Evolutionary conservation across 352 stramenopile species (phyloP).

Genomic region (Phytophthora quininea): DNA sequence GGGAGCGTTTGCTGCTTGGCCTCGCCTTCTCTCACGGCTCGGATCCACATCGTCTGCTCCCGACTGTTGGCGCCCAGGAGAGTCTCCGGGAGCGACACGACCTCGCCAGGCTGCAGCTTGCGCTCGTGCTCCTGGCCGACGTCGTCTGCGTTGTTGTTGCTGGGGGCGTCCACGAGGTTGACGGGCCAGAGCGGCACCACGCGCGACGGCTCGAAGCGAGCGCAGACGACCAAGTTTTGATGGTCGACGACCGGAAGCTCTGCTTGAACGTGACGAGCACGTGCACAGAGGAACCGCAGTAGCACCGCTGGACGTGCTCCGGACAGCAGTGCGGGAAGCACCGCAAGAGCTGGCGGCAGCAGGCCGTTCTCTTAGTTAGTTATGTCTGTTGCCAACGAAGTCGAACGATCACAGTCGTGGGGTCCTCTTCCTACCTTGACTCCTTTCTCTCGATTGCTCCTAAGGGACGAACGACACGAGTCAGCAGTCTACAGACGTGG

Average conservation of each 20-base stretch:
- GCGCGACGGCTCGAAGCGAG: slow-evolving; percentile 46
- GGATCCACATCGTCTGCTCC: slow-evolving; percentile 39
- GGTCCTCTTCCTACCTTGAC: too few species aligned
- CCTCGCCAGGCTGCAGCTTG: slow-evolving; percentile 25
- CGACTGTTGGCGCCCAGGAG: slow-evolving; percentile 5
- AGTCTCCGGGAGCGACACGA: slow-evolving; percentile 20
- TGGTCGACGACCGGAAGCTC: slow-evolving; percentile 6
- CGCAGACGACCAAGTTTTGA: slow-evolving; percentile 41
- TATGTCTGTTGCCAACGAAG: too few species aligned
- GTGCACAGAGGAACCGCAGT: too few species aligned
- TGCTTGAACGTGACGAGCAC: background rate
- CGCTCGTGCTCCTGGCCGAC: slow-evolving; percentile 6
- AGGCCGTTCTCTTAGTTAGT: too few species aligned
- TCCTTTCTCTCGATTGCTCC: too few species aligned
- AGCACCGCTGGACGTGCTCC: too few species aligned
- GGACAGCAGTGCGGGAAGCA: too few species aligned
- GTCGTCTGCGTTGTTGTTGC: background rate
- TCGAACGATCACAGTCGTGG: too few species aligned
- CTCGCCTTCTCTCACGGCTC: slow-evolving; percentile 44
- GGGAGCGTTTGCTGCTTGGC: slow-evolving; percentile 35
- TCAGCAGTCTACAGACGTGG: too few species aligned
- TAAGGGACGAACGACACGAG: too few species aligned
- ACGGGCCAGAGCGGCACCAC: slow-evolving; percentile 20
- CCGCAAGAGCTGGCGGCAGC: too few species aligned
- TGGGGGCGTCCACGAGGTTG: background rate